Percentiles rank a stretch among this genome's conserved stretches.
Conservation (phyloP, 129 eudicot genomes). For the Escallonia rubra region DNA sequence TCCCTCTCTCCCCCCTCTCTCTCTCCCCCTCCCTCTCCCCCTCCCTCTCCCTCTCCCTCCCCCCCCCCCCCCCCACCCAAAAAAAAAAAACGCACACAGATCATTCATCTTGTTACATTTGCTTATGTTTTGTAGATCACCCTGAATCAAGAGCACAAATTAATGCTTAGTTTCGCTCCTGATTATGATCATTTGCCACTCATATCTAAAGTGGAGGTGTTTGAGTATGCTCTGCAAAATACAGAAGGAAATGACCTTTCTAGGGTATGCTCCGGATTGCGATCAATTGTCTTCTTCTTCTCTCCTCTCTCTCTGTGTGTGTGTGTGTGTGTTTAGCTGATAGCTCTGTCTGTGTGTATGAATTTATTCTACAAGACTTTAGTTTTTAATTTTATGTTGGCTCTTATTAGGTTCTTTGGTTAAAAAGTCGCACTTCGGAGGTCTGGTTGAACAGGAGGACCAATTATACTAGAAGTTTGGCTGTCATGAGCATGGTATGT, state of each 20-base stretch:
- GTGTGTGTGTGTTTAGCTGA: background rate
- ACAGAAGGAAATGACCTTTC: slow-evolving; percentile 93
- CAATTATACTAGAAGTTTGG: slow-evolving; percentile 97
- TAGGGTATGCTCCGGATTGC: slow-evolving; percentile 47
- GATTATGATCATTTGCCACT: slow-evolving; percentile 96
- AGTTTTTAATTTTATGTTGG: background rate
- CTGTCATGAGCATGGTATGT: slow-evolving; percentile 99
- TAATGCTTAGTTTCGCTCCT: slow-evolving; percentile 89
- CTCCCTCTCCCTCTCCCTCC: background rate
- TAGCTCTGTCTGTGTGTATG: background rate
- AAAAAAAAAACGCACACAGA: background rate
- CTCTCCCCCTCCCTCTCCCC: background rate
- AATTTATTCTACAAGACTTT: too few relatives aligned
- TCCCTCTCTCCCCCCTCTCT: too few relatives aligned
- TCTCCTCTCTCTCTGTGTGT: background rate
- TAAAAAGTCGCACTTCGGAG: slow-evolving; percentile 97
- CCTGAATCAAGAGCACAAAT: slow-evolving; percentile 87
- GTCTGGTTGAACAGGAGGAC: slow-evolving; percentile 97
- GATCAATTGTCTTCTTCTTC: background rate
- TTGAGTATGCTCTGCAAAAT: slow-evolving; percentile 79
- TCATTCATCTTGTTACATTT: background rate
- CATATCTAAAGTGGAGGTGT: slow-evolving; percentile 92
- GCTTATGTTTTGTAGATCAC: slow-evolving; percentile 44
- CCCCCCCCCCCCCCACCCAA: too few relatives aligned
- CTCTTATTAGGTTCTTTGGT: slow-evolving; percentile 82